Conservation (phyloP, 2,329 filamentous ascomycete genomes). For the Penicillium glabrum region DNA sequence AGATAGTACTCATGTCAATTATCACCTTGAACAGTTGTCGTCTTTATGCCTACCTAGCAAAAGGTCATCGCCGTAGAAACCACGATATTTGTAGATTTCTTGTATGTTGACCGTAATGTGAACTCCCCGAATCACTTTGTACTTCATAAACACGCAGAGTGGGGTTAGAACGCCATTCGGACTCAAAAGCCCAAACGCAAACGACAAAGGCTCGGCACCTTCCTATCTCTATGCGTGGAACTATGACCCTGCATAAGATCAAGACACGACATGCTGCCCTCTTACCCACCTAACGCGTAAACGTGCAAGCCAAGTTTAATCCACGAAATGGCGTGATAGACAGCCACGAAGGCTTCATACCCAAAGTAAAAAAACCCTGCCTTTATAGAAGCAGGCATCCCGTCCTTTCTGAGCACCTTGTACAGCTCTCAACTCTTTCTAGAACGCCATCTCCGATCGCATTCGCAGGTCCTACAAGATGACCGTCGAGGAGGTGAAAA, state of each 20-base stretch:
- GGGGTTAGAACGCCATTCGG: neutral
- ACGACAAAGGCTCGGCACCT: neutral
- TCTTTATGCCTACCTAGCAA: no score
- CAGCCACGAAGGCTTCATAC: constrained; percentile 4
- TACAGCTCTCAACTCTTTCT: neutral
- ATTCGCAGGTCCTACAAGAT: constrained; percentile 4
- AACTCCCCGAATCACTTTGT: no score
- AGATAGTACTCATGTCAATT: no score
- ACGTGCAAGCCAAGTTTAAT: neutral
- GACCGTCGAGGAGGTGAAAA: constrained; percentile 18
- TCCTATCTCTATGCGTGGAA: neutral
- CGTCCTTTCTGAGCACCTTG: neutral
- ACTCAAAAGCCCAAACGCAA: neutral
- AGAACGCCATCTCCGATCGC: neutral
- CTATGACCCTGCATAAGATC: neutral
- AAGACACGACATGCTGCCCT: neutral
- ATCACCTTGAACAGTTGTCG: no score
- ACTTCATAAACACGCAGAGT: neutral
- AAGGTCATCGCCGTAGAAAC: neutral
- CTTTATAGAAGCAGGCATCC: neutral
- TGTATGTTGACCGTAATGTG: neutral
- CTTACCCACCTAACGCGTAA: neutral
- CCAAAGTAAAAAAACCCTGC: neutral
- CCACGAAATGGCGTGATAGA: constrained; percentile 27
- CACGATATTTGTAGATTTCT: neutral